These are phyloP conservation scores for Cutaneotrichosporon curvatum DNA, from an alignment of 1,284 basidiomycete species.

Conservation along the genomic window DNA sequence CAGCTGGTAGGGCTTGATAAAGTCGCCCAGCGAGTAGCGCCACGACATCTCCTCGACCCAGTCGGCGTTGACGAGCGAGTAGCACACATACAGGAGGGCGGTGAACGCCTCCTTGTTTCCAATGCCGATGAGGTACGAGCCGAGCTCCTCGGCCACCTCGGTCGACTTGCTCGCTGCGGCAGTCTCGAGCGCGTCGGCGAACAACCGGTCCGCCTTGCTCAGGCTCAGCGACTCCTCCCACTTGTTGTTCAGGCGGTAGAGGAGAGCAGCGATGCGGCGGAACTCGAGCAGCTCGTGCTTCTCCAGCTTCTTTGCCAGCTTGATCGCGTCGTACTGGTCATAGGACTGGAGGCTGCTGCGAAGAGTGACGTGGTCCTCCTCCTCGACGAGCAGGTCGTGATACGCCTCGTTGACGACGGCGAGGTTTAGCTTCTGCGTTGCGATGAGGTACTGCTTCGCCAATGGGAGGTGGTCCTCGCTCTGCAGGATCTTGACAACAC, in stretches of 20 bases:
- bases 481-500: conserved; percentile 90
- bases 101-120: conserved; percentile 98
- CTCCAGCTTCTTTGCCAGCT: conserved; percentile 78
- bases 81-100: conserved; percentile 81
- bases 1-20: conserved; percentile 90
- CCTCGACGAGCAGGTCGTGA: conserved; percentile 93
- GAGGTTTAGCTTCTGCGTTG: conserved; percentile 94
- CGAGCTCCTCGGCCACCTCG: conserved; percentile 86
- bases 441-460: conserved; percentile 91
- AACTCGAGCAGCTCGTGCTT: conserved; percentile 92
- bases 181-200: conserved; percentile 88
- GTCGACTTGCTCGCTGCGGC: conserved; percentile 71
- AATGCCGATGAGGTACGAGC: conserved; percentile 91
- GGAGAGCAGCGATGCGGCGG: conserved; percentile 83
- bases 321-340: conserved; percentile 93
- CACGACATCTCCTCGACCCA: conserved; percentile 87
- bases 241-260: conserved; percentile 67
- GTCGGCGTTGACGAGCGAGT: conserved; percentile 85
- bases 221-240: conserved; percentile 94
- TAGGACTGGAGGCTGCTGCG: conserved; percentile 94
- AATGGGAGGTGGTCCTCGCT: conserved; percentile 82
- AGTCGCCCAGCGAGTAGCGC: conserved; percentile 91
- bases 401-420: conserved; percentile 97
- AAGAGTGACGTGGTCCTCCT: conserved; percentile 95
- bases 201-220: conserved; percentile 92